Base-by-base conservation (phyloP, 257 asterid species). In the Solanum chiquidenum region DNA sequence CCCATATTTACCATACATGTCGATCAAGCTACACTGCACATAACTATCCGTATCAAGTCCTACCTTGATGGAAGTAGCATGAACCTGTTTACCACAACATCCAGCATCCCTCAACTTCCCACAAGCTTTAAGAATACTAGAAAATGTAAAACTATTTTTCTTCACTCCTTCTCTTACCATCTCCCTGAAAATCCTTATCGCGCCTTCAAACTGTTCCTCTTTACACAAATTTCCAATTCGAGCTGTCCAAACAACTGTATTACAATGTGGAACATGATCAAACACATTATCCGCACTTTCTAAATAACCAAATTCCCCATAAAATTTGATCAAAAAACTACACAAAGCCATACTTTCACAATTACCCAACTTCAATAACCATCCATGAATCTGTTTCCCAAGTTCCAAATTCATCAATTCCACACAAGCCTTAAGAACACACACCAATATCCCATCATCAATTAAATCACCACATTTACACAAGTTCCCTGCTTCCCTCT, bases 361-460 rank as follows among this genome's bases (percentile, higher is more conserved):
- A 84, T 62, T 90, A 13, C 97, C 98, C 93, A 92, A 84, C 88
- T 92, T 95, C 89, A 92, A 83, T 87, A 92, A 87, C 98, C 95
- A 93, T 21, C 94, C 93, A 77, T 95, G 99, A 84, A 93, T 88
- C 87, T 96, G 97, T 91, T 69, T 90, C 89, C 99, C 98, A 58
- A 92, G 82, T 86, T 92, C 95, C 29, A 94, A 90, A 29, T 93
- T 90, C 92, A 40, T 76, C 4, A 87, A 68, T 34, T 58, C 75
- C 12, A 90, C 87, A 86, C 98, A 94, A 84, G 98, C 94, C 90
- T 91, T 93, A 16, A 95, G 94, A 42, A 90, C 94, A 89, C 94
- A 94, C 10, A 91, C 90, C 60, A 95, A 90, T 34, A 94, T 91
- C 86, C 97, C 98, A 13, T 90, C 87, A 14, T 89, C 87, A 87